Base-by-base conservation (phyloP, 2,329 filamentous ascomycete genomes). In the Lachnellula arida region DNA sequence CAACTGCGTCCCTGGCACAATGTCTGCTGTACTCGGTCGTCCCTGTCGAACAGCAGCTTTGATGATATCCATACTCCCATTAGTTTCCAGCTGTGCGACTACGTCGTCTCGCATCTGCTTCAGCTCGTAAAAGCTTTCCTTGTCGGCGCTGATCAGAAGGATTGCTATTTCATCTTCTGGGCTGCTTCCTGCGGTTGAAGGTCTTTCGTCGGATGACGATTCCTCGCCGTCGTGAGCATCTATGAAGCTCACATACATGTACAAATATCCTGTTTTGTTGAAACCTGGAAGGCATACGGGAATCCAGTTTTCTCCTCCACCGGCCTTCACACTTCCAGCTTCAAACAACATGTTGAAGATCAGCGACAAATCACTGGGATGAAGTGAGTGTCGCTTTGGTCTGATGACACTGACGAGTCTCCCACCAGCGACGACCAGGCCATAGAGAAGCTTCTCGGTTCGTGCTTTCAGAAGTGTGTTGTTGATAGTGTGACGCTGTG, bases 291-390 rank as follows among this genome's bases (percentile, higher is more conserved):
- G 80, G 67, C 94, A 99, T 6, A 99, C 79, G 0, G 94, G 94
- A 48, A 97, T 93, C 94, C 94, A 99, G 66, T 93, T 97, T 72
- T 99, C 94, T 32, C 93, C 94, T 19, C 93, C 94, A 5, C 89
- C 92, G 19, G 91, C 88, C 70, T 94, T 93, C 69, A 99, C 88
- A 44, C 90, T 88, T 49, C 91, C 90, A 2, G 93, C 94, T 74
- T 96, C 92, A 67, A 99, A 99, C 2, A 99, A 84, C 95, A 99
- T 99, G 69, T 97, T 97, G 79, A 99, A 99, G 58, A 99, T 92
- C 46, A 99, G 81, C 68, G 97, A 93, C 23, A 99, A 79, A 70
- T 99, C 94, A 60, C 92, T 93, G 0, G 95, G 94, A 65, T 99
- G 95, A 2, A 99, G 79, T 0, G 92, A 97, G 72, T 99, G 94